Evolutionary conservation across 768 basidiomycete species (phyloP).

Genomic region (Fibroporia radiculosa): DNA sequence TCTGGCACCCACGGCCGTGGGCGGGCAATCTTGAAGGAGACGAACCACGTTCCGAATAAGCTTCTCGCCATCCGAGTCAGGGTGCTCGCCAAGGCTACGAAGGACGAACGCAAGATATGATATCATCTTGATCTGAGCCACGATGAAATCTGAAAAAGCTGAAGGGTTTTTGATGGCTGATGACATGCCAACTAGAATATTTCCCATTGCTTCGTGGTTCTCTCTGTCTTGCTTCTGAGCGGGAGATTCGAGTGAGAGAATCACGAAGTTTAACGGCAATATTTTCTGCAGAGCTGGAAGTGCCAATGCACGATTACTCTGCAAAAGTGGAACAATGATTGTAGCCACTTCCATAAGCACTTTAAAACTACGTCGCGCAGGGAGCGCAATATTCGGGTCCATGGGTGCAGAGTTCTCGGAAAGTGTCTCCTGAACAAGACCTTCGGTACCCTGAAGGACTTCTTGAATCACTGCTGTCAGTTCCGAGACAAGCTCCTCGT

Average conservation of each 20-base stretch:
- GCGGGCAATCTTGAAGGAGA: constrained; percentile 90
- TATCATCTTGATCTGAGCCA: constrained; percentile 91
- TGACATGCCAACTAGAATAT: constrained; percentile 78
- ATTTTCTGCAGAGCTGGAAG: constrained; percentile 60
- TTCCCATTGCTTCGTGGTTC: constrained; percentile 75
- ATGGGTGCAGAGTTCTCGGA: constrained; percentile 51
- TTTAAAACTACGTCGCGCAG: constrained; percentile 83
- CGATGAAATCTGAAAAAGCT: constrained; percentile 77
- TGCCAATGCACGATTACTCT: constrained; percentile 65
- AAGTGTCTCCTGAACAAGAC: constrained; percentile 67
- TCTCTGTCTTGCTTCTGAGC: constrained; percentile 73
- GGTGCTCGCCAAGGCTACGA: constrained; percentile 54
- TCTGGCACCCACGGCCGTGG: constrained; percentile 72
- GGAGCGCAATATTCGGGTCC: constrained; percentile 53
- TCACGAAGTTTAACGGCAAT: constrained; percentile 71
- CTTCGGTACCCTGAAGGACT: constrained; percentile 65
- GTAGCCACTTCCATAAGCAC: constrained; percentile 91
- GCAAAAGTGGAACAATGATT: constrained; percentile 85
- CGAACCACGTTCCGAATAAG: constrained; percentile 76
- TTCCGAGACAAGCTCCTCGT: constrained; percentile 67
- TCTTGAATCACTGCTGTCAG: constrained; percentile 79
- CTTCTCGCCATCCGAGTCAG: constrained; percentile 70
- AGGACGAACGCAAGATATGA: constrained; percentile 90
- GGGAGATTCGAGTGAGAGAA: constrained; percentile 70
- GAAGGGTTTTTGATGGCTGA: constrained; percentile 62